Evolutionary conservation across 2,329 filamentous ascomycete species (phyloP), one percentile per base, ranked within the genome.

Genomic region (Fusarium nodosum): DNA sequence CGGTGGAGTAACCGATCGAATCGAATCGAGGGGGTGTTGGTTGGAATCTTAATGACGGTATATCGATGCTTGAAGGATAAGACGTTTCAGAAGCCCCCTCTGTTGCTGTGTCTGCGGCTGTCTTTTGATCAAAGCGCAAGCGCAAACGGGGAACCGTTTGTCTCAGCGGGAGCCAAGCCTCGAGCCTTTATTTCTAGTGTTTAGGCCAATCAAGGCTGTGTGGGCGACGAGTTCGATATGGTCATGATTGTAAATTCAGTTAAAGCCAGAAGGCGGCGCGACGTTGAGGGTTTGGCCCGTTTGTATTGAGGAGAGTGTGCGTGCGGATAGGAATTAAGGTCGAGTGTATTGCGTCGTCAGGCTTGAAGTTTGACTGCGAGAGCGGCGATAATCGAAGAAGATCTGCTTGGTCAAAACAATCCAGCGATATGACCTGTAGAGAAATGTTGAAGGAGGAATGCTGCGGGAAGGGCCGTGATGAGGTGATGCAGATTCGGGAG

Each of bases 161-260:
- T 73, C 71, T 75, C 69, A 68, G 69, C 64, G 58, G 59, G 53
- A 61, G 56, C 64, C 51, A 51, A 66, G 60, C 64, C 63, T 59
- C 59, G 50, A 36, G 64, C 71, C 46, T 47, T 63, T 51, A 45
- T 34, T 33, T 70, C 50, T 65, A 44, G 41, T 54, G 50, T 69
- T 75, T 73, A 75, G 64, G 74, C 74, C 72, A 75, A 76, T 71
- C 60, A 75, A 76, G 76, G 74, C 77, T 73, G 71, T 71, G 70
- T 72, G 60, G 58, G 63, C 62, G 68, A 71, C 67, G 72, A 72
- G 68, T 57, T 71, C 73, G 72, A 75, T 59, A 73, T 70, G 74
- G 67, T 74, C 77, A 79, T 79, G 70, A 66, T 77, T 75, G 66
- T 72, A 45, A 62, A 46, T 61, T 57, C 60, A 53, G 66, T 52